Base-by-base conservation (phyloP, 805 yeast species). In the Candida ipomoeae region DNA sequence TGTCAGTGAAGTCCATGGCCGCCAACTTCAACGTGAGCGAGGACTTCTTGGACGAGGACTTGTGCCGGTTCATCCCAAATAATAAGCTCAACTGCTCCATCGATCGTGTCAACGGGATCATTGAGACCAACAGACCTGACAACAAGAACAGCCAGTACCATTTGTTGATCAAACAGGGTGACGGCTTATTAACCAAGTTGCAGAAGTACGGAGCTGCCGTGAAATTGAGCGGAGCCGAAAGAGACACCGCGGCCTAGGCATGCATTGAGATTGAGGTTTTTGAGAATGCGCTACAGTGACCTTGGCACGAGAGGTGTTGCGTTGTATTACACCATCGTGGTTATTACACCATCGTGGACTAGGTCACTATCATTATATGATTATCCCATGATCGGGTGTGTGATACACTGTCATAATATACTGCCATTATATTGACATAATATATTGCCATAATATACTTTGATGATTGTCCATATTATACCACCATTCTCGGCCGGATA, bases 151-250 rank as follows among this genome's bases (percentile, higher is more conserved):
- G 89, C 50, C 98, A 92, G 71, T 94, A 91, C 68, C 96, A 90
- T 65, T 69, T 76, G 55, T 78, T 94, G 62, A 84, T 94, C 62
- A 90, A 89, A 69, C 95, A 86, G 65, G 98, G 99, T 55, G 99
- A 94, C 64, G 82, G 84, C 2, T 76, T 94, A 61, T 81, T 94
- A 66, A 92, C 99, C 15, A 94, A 92, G 68, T 78, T 94, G 64
- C 99, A 94, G 68, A 94, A 91, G 68, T 94, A 92, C 61, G 96
- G 96, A 43, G 97, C 98, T 41, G 97, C 97, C 20, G 98, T 94
- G 45, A 87, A 95, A 67, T 79, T 94, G 61, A 86, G 95, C 63
- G 97, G 98, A 44, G 87, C 96, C 26, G 97, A 90, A 65, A 78
- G 83, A 26, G 51, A 44, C 40, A 35, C 40, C 34, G 33, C 21